A percentile compares a stretch with the other conserved stretches of the same genome.
Conservation (phyloP, 495 filamentous ascomycete species). For the Penicillium lividum region DNA sequence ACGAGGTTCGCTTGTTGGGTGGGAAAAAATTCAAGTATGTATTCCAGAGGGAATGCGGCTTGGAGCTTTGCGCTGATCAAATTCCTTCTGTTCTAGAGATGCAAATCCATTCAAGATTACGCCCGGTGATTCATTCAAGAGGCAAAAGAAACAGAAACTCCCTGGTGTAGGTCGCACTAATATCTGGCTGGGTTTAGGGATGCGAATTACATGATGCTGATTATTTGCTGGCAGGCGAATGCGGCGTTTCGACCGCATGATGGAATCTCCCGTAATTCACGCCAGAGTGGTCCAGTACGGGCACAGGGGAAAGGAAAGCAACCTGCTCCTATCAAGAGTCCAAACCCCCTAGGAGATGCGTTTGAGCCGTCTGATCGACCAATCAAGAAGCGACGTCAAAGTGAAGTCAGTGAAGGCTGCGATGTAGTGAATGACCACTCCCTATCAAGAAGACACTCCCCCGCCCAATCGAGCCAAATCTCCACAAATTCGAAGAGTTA, state of each 20-base stretch:
- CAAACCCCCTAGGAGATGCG: constrained; percentile 11
- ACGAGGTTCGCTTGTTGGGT: constrained; percentile 29
- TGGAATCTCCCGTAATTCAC: constrained; percentile 30
- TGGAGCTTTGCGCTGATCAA: neutral
- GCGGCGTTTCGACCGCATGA: constrained; percentile 32
- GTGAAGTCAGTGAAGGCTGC: constrained; percentile 10
- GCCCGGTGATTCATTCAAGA: constrained; percentile 13
- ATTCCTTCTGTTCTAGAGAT: constrained; percentile 10
- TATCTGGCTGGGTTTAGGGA: constrained; percentile 3
- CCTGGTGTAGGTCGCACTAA: constrained; percentile 21
- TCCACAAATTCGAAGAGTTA: constrained; percentile 19
- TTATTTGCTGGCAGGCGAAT: constrained; percentile 8
- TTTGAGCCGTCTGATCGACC: constrained; percentile 25
- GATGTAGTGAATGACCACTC: constrained; percentile 12
- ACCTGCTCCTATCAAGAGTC: neutral
- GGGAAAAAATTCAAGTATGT: constrained; percentile 18
- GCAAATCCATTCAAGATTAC: constrained; percentile 17
- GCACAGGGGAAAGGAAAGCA: constrained; percentile 25
- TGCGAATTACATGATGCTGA: neutral
- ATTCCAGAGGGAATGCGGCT: neutral
- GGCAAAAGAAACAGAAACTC: constrained; percentile 10
- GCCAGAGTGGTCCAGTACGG: constrained; percentile 43
- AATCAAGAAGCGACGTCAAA: constrained; percentile 35
- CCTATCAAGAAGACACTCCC: constrained; percentile 9
- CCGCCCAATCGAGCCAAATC: constrained; percentile 23